Percentiles rank a stretch among this genome's conserved stretches.
These are phyloP conservation scores for Piloderma croceum DNA, from an alignment of 768 basidiomycete genomes.

Conservation along the genomic window DNA sequence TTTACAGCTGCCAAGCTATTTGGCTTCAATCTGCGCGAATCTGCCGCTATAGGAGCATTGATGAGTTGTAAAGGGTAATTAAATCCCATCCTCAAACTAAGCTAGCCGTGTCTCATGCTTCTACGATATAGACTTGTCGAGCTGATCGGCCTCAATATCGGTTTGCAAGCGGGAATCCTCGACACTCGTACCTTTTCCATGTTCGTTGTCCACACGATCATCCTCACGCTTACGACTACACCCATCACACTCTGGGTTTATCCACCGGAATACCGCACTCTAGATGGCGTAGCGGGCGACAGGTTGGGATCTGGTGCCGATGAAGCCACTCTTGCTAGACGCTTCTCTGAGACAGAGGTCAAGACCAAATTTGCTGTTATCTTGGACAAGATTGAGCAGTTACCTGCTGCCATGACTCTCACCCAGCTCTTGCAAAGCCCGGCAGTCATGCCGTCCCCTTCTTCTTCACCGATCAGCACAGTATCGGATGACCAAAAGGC, in stretches of 20 bases:
- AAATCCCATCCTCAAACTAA: too few relatives aligned
- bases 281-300: constrained; percentile 17
- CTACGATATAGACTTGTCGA: constrained; percentile 69
- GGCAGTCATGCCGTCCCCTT: constrained; percentile 7
- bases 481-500: constrained; percentile 24
- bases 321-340: constrained; percentile 7
- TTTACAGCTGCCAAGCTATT: constrained; percentile 47
- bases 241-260: constrained; percentile 78
- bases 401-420: constrained; percentile 78
- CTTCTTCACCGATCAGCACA: background rate
- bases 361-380: constrained; percentile 66
- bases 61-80: constrained; percentile 91
- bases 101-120: too few relatives aligned
- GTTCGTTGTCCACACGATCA: constrained; percentile 77
- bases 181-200: constrained; percentile 73
- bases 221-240: constrained; percentile 80
- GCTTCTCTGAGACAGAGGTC: constrained; percentile 28
- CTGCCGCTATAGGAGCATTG: constrained; percentile 75
- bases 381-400: constrained; percentile 76
- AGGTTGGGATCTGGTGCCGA: constrained; percentile 10
- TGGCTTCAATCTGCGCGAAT: constrained; percentile 73
- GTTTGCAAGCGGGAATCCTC: constrained; percentile 61
- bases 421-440: constrained; percentile 63
- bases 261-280: constrained; percentile 53
- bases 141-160: constrained; percentile 89